A percentile compares a stretch with the other conserved stretches of the same genome.
Conservation (phyloP, 768 basidiomycete genomes). For the Ramaria rubella region DNA sequence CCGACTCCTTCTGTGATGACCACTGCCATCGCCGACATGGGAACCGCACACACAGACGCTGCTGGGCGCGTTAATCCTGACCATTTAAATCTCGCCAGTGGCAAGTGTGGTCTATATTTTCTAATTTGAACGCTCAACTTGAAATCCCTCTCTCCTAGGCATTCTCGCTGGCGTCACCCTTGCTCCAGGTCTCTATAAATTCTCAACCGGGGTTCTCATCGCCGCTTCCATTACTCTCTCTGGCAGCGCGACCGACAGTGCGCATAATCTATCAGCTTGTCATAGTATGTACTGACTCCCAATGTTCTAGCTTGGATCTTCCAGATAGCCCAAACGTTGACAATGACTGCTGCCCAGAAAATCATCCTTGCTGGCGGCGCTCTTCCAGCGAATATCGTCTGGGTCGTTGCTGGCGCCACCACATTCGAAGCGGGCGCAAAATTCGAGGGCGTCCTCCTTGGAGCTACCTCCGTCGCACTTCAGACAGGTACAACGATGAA, state of each 20-base stretch:
- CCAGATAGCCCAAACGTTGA: neutral
- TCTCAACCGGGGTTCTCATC: neutral
- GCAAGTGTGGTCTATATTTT: neutral
- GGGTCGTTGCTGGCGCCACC: neutral
- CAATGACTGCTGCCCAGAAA: neutral
- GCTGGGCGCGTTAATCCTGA: neutral
- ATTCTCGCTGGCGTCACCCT: neutral
- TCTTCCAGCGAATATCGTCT: neutral
- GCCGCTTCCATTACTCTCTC: neutral
- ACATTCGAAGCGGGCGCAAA: neutral
- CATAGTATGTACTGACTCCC: too few relatives aligned
- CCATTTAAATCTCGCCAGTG: neutral
- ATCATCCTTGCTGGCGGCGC: neutral
- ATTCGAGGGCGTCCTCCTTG: neutral
- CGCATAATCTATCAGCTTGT: neutral
- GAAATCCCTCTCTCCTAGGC: neutral
- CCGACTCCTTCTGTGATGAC: neutral
- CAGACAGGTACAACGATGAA: neutral
- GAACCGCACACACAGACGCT: neutral
- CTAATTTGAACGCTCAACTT: neutral
- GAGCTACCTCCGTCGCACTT: neutral
- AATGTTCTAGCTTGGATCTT: neutral
- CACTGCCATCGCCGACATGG: neutral
- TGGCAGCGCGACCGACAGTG: neutral
- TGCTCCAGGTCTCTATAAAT: neutral